A percentile compares a stretch with the other conserved stretches of the same genome.
These are phyloP conservation scores for Sporothrix globosa DNA, from an alignment of 2,329 filamentous ascomycete genomes.

Conservation along the genomic window DNA sequence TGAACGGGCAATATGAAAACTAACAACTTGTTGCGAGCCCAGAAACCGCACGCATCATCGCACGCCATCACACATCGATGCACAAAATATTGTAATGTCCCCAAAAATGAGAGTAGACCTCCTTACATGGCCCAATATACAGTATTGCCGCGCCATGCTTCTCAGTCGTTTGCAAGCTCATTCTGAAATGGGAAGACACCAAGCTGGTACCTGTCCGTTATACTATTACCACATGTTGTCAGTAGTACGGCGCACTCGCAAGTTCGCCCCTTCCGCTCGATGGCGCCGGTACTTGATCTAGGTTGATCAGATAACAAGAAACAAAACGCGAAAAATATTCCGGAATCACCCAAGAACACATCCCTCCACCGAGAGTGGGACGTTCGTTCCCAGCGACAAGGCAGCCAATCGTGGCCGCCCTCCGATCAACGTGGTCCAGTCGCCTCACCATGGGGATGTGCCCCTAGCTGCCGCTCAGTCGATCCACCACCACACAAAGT, in stretches of 20 bases:
- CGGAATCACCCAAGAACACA: background rate
- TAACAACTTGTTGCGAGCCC: background rate
- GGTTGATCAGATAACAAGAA: conserved; percentile 19
- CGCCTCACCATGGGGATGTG: background rate
- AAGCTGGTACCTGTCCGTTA: background rate
- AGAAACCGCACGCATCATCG: background rate
- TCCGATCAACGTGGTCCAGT: conserved; percentile 24
- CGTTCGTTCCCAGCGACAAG: conserved; percentile 18
- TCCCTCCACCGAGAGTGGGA: conserved; percentile 3
- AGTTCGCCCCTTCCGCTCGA: background rate
- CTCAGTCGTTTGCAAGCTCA: background rate
- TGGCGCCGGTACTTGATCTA: conserved; percentile 22
- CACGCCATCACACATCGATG: background rate
- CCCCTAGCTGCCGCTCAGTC: conserved; percentile 7
- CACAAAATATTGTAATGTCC: background rate
- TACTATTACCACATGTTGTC: too few relatives aligned
- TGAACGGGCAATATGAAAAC: background rate
- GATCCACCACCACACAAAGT: conserved; percentile 18
- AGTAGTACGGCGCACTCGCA: background rate
- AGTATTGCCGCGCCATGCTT: conserved; percentile 4
- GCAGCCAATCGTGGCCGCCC: conserved; percentile 27
- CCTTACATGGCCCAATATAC: background rate
- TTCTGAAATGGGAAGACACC: background rate
- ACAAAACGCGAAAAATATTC: background rate
- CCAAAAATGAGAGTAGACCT: background rate